Evolutionary conservation across 2,329 filamentous ascomycete species (phyloP), one percentile per base, ranked within the genome.

Genomic region (Colletotrichum destructivum): DNA sequence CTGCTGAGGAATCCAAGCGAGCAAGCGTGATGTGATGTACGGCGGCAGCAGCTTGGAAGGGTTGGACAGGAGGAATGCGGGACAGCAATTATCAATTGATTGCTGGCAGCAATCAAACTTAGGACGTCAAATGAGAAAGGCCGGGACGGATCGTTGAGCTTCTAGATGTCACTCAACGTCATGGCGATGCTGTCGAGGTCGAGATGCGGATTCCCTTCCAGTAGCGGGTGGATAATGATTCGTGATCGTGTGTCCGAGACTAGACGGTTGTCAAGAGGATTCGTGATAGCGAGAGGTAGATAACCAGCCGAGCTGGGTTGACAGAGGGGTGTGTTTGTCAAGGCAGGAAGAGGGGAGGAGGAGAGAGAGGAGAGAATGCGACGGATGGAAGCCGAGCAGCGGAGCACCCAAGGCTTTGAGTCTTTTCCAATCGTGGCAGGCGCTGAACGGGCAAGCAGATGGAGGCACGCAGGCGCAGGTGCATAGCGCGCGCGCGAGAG

Each of bases 351-450:
- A 61, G 69, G 54, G 42, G 44, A 64, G 42, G 35, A 69, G 42
- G 54, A 15, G 49, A 18, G 59, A 40, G 23, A 49, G 51, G 47
- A 38, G 9, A 49, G 21, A 13, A 38, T 2, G n/a, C 16, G n/a
- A 40, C 7, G n/a, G 54, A 21, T 44, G 38, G 26, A 44, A 61
- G 55, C 40, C 42, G 56, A 70, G 52, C 40, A 52, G 55, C 54
- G 57, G 63, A 59, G 68, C 35, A 62, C 56, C 38, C 56, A 67
- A 56, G 40, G 16, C 63, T 62, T 68, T 67, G 63, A 71, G 68
- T 67, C 42, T 52, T 67, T 71, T 68, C 68, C 63, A 61, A 51
- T 62, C 42, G 63, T 70, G 68, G 49, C 56, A 68, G 63, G 64
- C 66, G 57, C 56, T 47, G 46, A 56, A 62, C 38, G 51, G 49